Evolutionary conservation across 2,329 filamentous ascomycete genomes (phyloP), one percentile per base, ranked within the genome.

Genomic region (Sphaceloma murrayae): DNA sequence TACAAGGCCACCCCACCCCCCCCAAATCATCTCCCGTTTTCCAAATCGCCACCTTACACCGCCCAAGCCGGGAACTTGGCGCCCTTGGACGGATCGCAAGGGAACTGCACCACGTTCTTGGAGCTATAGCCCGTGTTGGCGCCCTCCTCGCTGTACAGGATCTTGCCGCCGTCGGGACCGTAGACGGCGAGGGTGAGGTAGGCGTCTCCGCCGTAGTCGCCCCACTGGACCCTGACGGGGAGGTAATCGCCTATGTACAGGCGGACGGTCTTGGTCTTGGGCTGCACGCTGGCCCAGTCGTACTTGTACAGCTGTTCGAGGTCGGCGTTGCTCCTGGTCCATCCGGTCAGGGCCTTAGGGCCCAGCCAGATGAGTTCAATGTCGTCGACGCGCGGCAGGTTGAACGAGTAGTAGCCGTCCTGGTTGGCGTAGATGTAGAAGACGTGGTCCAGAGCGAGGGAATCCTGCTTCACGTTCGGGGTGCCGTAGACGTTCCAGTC

Each of bases 321-420:
- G 4, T 63, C 39, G 0, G 50, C 48, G 6, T 53, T 52, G 8
- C 46, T 16, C 8, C 48, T 42, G 2, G 45, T 54, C 46, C 48
- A 55, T 4, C 53, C 53, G 1, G 48, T 48, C 29, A 53, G 48
- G 1, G 53, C 54, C n/a, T 46, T 50, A 9, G 48, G 8, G 6
- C 53, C 55, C 5, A 57, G n/a, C 56, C 54, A 57, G 10, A 57
- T 27, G 2, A 56, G 33, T 1, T 49, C 47, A 14, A 55, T 49
- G 19, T 57, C 53, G 26, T 58, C 55, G n/a, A 48, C 46, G 6
- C 39, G 29, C 1, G 46, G 48, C 5, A 54, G 18, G 26, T 34
- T 52, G 47, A 56, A 53, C 13, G 46, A 52, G 36, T 57, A 58
- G 34, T 46, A 45, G 16, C 56, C 53, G 14, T 45, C 45, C 16